Percentiles rank a stretch among this genome's conserved stretches.
Conservation (phyloP, 2,329 filamentous ascomycete species). For the Aureobasidium subglaciale region DNA sequence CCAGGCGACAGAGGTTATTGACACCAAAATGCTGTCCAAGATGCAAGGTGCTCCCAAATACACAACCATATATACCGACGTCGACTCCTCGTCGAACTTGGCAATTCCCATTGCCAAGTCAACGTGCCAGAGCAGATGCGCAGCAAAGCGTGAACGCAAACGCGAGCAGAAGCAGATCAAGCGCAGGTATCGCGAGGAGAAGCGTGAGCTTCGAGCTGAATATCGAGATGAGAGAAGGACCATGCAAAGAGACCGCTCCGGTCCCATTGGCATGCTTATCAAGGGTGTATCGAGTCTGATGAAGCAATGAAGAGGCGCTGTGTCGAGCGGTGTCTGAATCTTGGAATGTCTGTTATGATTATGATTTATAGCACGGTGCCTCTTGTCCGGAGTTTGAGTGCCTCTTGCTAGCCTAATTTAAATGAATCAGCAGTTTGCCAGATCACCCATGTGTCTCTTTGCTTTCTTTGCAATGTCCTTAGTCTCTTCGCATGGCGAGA, state of each 20-base stretch:
- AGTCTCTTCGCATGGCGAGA: background rate
- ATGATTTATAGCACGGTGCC: background rate
- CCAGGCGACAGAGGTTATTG: background rate
- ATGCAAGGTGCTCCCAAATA: background rate
- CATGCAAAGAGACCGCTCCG: background rate
- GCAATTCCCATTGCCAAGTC: background rate
- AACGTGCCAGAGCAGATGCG: background rate
- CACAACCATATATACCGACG: background rate
- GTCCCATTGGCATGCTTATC: background rate
- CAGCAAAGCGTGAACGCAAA: background rate
- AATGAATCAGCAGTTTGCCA: conserved; percentile 4
- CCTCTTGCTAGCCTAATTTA: background rate
- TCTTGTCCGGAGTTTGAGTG: background rate
- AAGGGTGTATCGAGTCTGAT: background rate
- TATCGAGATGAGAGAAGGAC: background rate
- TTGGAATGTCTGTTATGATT: background rate
- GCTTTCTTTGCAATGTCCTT: conserved; percentile 6
- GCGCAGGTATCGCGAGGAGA: background rate
- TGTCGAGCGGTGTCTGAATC: background rate
- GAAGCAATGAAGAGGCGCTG: background rate
- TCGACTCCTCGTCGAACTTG: background rate
- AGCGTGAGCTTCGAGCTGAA: background rate
- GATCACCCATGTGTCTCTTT: background rate
- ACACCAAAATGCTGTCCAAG: background rate
- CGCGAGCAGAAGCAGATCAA: background rate